A percentile compares a stretch with the other conserved stretches of the same genome.
Evolutionary conservation across 2,329 filamentous ascomycete species (phyloP).

Genomic region (Hypoxylon sp.): DNA sequence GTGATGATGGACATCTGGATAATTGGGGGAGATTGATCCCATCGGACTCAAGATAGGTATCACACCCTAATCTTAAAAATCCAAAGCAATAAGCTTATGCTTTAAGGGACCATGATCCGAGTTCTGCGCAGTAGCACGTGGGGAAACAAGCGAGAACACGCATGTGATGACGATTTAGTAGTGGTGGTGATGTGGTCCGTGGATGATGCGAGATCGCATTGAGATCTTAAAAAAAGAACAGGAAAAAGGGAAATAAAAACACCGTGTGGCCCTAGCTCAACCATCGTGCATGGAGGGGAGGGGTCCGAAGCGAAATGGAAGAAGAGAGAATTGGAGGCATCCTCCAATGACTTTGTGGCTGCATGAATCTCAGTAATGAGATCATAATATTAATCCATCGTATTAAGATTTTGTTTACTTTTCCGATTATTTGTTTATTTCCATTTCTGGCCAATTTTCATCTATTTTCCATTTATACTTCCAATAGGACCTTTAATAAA

Average conservation of each 20-base stretch:
- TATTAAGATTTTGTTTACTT: conserved; percentile 38
- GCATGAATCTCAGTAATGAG: conserved; percentile 35
- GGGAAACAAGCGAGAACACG: conserved; percentile 10
- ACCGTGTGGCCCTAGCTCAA: conserved; percentile 19
- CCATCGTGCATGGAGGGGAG: conserved; percentile 9
- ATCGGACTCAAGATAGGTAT: conserved; percentile 18
- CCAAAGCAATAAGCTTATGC: conserved; percentile 26
- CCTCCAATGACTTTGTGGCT: conserved; percentile 3
- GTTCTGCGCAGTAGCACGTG: conserved; percentile 27
- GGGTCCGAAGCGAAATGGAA: conserved; percentile 8
- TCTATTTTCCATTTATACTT: conserved; percentile 7
- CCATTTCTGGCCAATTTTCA: conserved; percentile 16
- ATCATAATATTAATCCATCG: conserved; percentile 33
- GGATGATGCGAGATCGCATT: conserved; percentile 30
- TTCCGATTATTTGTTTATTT: conserved; percentile 30
- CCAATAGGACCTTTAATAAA: conserved; percentile 17
- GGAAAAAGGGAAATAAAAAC: conserved; percentile 8
- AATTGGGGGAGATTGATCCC: conserved; percentile 19
- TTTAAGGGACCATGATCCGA: conserved; percentile 20
- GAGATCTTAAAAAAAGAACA: conserved; percentile 20
- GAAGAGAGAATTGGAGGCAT: no score
- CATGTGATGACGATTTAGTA: no score
- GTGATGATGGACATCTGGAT: conserved; percentile 17
- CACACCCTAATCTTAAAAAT: conserved; percentile 26
- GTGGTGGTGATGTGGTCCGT: no score